Base-by-base conservation (phyloP, 495 filamentous ascomycete genomes). In the Friedmanniomyces simplex region DNA sequence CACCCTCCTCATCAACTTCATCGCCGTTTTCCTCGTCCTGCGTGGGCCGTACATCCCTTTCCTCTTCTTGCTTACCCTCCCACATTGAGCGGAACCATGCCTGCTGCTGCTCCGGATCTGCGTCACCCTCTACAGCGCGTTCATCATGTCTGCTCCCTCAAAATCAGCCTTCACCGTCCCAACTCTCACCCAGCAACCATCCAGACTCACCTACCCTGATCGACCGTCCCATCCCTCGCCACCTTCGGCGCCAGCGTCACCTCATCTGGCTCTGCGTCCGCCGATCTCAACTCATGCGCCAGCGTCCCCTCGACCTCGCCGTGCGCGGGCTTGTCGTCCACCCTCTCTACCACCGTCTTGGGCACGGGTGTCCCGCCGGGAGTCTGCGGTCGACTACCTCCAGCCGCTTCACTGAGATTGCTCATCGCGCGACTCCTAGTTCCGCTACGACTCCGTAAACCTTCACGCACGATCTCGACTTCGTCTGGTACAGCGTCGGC, bases 241-340 rank as follows among this genome's bases (percentile, higher is more conserved):
- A 72, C 65, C 63, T 77, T 73, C 28, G 81, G 81, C 58, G 70
- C 73, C 61, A 67, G 71, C 16, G 69, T 60, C 50, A 86, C 72
- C 24, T 79, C 76, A 67, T 96, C 93, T 13, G 93, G 93, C 39
- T 83, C 79, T 25, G 91, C 91, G 75, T 97, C 91, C 20, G 80
- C 83, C 63, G 82, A 82, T 53, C 88, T 82, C 68, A 83, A 73
- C 51, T 83, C 74, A 67, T 88, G 86, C 47, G 87, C 89, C 48
- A 77, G 71, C 2, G 91, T 95, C 16, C 91, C 90, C 21, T 90
- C 90, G 21, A 95, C 79, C 62, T 96, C 91, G 20, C 91, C 91
- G 71, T 94, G 78, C 61, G 86, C 86, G 70, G 83, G 80, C 28
- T 72, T 67, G 32, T 74, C 70, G 57, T 87, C 83, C 47, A 95